phyloP scores from a whole-genome alignment of 2,329 filamentous ascomycete genomes.

The Knufia fluminis region DNA sequence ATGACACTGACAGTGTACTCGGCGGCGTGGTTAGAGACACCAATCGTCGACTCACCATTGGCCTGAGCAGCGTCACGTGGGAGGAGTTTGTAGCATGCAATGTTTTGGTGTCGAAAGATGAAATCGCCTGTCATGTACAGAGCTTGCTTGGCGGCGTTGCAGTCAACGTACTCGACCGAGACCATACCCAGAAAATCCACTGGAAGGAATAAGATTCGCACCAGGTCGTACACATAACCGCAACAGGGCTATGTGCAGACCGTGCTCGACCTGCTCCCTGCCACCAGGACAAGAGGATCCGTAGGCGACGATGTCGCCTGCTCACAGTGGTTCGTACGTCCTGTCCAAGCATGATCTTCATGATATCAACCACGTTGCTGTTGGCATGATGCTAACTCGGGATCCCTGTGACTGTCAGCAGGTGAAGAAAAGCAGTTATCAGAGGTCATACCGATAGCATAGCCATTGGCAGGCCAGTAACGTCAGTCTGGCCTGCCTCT shows the following conservation, averaged over 20 bases:
- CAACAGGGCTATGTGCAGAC: no score
- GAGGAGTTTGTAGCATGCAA: constrained; percentile 29
- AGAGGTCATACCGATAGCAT: neutral
- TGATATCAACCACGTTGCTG: constrained; percentile 37
- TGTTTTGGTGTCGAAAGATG: constrained; percentile 41
- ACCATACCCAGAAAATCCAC: no score
- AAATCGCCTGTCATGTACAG: constrained; percentile 37
- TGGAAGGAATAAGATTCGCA: no score
- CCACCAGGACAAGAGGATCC: no score
- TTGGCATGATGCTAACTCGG: constrained; percentile 11
- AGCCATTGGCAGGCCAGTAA: neutral
- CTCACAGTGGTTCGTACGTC: constrained; percentile 68
- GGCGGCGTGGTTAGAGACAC: constrained; percentile 44
- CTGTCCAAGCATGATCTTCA: constrained; percentile 46
- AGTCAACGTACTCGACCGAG: constrained; percentile 50
- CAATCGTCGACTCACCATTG: constrained; percentile 21
- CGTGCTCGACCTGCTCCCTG: no score
- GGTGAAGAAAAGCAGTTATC: neutral
- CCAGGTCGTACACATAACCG: no score
- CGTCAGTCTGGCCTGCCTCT: no score
- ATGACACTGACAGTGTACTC: constrained; percentile 46
- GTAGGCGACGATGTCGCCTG: constrained; percentile 16
- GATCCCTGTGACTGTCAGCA: constrained; percentile 4
- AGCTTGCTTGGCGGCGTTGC: constrained; percentile 49
- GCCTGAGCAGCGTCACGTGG: constrained; percentile 36